Evolutionary conservation across 129 eudicot genomes (phyloP), one percentile per base, ranked within the genome.

Genomic region (Silybum marianum): DNA sequence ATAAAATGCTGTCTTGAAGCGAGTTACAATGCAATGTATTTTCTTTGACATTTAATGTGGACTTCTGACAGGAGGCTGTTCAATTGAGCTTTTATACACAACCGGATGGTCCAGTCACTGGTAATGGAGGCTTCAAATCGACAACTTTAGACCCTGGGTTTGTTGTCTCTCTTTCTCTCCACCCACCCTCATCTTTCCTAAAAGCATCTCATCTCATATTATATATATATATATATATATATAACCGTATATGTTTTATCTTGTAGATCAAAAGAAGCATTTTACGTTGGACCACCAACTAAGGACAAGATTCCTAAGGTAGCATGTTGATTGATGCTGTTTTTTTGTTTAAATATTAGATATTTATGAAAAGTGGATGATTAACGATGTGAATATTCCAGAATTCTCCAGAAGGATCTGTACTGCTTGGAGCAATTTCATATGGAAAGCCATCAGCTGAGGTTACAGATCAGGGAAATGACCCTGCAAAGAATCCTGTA

Each of bases 261-360:
- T 86, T 83, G 72, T 78, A 96, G 99, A 73, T 71, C 79, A 67
- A 93, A 88, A 89, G 98, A 91, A 91, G 98, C 98, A 51, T 96
- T 96, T 85, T 96, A 96, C 82, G 88, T 96, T 69, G 97, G 91
- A 65, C 97, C 97, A 80, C 99, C 98, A 40, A 28, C 90, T 30
- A 93, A 88, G 86, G 99, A 95, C 86, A 89, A 88, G 85, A 90
- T 93, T 40, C 98, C 99, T n/a, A 96, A 96, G 99, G 99, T 96
- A 79, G 84, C 67, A 60, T 25, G 21, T 82, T 81, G 34, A 25
- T 71, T 12, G 0, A 23, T 58, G 26, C 18, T 69, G 42, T 40
- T 11, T 16, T 38, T n/a, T 26, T 78, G n/a, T 73, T 42, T 22
- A 1, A 1, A 81, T 69, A 77, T 42, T 51, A n/a, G 34, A 36